Evolutionary conservation across 768 basidiomycete species (phyloP).

Genomic region (Mycena rebaudengoi): DNA sequence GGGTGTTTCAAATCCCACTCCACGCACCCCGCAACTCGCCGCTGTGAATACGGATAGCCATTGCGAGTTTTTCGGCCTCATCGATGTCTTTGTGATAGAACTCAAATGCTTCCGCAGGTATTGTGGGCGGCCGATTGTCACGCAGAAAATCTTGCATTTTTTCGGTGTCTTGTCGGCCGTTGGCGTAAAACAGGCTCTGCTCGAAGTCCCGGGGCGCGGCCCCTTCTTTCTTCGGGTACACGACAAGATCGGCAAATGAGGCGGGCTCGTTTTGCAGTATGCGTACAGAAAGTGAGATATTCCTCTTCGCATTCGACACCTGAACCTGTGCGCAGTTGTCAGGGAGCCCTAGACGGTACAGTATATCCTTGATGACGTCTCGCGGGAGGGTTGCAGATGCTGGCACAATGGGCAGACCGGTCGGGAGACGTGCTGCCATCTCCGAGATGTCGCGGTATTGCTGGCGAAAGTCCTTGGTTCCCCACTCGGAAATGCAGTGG

Average conservation of each 20-base stretch:
- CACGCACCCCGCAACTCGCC: conserved; percentile 11
- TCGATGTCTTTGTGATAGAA: conserved; percentile 20
- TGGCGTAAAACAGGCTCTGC: conserved; percentile 20
- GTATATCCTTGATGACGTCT: too few relatives aligned
- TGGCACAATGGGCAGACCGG: too few relatives aligned
- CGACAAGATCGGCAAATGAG: conserved; percentile 20
- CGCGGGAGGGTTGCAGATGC: too few relatives aligned
- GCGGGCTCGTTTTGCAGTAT: conserved; percentile 12
- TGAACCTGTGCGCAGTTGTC: too few relatives aligned
- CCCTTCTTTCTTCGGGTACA: conserved; percentile 4
- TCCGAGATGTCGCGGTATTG: too few relatives aligned
- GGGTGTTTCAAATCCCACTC: too few relatives aligned
- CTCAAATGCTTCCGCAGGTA: conserved; percentile 1
- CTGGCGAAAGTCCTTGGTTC: too few relatives aligned
- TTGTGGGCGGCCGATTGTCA: not conserved
- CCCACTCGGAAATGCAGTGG: too few relatives aligned
- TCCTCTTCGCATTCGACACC: conserved; percentile 21
- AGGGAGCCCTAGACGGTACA: too few relatives aligned
- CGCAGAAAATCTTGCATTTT: conserved; percentile 20
- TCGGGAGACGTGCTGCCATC: too few relatives aligned
- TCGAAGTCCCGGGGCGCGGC: not conserved
- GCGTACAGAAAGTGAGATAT: too few relatives aligned
- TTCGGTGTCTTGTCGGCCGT: conserved; percentile 12
- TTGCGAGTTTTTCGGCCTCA: not conserved
- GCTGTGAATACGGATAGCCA: not conserved